Evolutionary conservation across 208 protist species (phyloP).

Genomic region (Wallacemonas rigidus): DNA sequence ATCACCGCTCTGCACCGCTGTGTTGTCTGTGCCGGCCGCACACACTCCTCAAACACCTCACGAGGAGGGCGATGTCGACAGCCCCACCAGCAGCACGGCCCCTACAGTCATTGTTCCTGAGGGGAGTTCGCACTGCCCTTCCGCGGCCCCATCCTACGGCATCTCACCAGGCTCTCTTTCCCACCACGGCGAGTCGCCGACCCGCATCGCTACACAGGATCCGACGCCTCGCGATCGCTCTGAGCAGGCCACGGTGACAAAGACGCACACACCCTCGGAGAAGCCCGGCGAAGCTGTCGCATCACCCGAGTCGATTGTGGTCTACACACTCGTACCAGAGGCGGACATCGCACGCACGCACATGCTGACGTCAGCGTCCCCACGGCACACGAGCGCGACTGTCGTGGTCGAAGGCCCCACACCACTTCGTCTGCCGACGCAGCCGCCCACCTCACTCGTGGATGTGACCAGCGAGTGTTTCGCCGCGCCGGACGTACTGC

Average conservation of each 20-base stretch:
- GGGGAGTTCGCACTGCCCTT: background rate
- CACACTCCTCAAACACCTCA: background rate
- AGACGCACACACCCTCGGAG: background rate
- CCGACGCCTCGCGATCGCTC: too few relatives aligned
- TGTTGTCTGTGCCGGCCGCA: background rate
- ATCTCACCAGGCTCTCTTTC: background rate
- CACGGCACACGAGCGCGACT: background rate
- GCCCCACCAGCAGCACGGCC: conserved; percentile 9
- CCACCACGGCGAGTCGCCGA: background rate
- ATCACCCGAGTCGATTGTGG: background rate
- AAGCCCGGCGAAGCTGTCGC: background rate
- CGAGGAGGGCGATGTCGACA: background rate
- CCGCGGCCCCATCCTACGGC: background rate
- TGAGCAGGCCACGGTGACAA: background rate
- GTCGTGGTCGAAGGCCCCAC: too few relatives aligned
- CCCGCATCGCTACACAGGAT: background rate
- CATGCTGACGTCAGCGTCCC: background rate
- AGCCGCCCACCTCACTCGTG: background rate
- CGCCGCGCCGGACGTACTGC: too few relatives aligned
- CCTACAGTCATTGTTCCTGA: conserved; percentile 2
- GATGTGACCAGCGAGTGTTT: too few relatives aligned
- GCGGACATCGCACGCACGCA: background rate
- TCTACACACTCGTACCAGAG: conserved; percentile 15
- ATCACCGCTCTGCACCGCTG: too few relatives aligned
- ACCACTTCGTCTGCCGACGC: background rate